Base-by-base conservation (phyloP, 345 rosid species). In the Brassica nigra region DNA sequence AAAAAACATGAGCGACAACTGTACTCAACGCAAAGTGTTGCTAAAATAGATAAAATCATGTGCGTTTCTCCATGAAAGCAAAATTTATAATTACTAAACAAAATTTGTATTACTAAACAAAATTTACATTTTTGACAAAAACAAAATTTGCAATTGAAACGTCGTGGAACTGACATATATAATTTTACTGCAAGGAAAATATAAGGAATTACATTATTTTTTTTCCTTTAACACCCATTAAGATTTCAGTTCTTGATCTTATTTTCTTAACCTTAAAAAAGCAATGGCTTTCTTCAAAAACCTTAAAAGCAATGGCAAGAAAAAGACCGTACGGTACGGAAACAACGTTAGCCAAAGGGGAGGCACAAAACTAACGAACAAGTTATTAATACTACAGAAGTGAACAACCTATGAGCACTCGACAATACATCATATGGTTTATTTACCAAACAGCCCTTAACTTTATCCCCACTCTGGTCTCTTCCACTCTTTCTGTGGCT, bases 291-390 rank as follows among this genome's bases (percentile, higher is more conserved):
- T 61, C 18, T 47, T 67, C 27, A 23, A 23, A 23, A 79, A 79
- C 74, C 63, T 73, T 52, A 80, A 74, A 74, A 68, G 31, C 27
- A 62, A 16, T 9, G 6, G 8, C 63, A 49, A 20, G 34, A 4
- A 27, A 54, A 74, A 49, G 44, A 15, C 76, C 76, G 83, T 80
- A 80, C 83, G 68, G 75, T 80, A 80, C 79, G 79, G 83, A 74
- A 61, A 68, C 70, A 28, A 73, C 77, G 65, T 74, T 61, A 68
- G 64, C 37, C 34, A 73, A 67, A 44, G 11, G 27, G 58, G 63
- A 52, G 42, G 61, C 66, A 59, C 55, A 23, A 58, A 71, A 29
- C 54, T 33, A 74, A 74, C 78, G 70, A 73, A 79, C 58, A 12
- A 73, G 65, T 59, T 73, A 44, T 39, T 8, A 66, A 14, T 49